Percentiles rank a stretch among this genome's conserved stretches.
Conservation (phyloP, 768 basidiomycete genomes). For the Leucocoprinus leucothites region DNA sequence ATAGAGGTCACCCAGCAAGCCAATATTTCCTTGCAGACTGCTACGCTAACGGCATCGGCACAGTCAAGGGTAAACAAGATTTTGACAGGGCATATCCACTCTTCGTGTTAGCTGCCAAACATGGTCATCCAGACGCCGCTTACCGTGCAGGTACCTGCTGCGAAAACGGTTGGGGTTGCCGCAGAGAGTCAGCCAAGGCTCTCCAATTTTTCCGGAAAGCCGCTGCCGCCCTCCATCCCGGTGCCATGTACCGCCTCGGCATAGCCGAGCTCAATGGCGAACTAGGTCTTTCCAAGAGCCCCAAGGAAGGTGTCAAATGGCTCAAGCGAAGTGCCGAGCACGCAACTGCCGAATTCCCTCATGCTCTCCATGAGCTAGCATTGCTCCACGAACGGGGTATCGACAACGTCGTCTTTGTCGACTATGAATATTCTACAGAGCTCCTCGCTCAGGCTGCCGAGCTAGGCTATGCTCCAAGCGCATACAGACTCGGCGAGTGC, state of each 20-base stretch:
- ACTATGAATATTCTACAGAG: conserved; percentile 93
- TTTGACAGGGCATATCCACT: conserved; percentile 97
- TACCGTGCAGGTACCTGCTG: conserved; percentile 97
- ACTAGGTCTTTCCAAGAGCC: conserved; percentile 78
- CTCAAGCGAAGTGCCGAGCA: conserved; percentile 95
- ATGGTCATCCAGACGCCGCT: conserved; percentile 92
- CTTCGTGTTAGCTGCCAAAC: conserved; percentile 94
- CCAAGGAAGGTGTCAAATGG: conserved; percentile 98
- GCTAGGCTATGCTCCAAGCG: conserved; percentile 94
- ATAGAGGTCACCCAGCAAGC: conserved; percentile 89
- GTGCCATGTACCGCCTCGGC: conserved; percentile 95
- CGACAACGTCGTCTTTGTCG: conserved; percentile 95
- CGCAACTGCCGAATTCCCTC: conserved; percentile 93
- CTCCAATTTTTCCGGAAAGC: conserved; percentile 93
- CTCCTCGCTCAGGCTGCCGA: conserved; percentile 93
- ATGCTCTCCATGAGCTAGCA: conserved; percentile 93
- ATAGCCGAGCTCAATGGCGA: conserved; percentile 96
- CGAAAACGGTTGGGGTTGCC: conserved; percentile 98
- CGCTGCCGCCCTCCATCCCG: conserved; percentile 86
- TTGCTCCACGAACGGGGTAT: conserved; percentile 96
- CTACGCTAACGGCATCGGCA: conserved; percentile 97
- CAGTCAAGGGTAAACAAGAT: conserved; percentile 85
- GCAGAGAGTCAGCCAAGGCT: conserved; percentile 89
- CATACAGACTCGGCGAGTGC: conserved; percentile 94
- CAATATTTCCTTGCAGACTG: conserved; percentile 99